phyloP scores from a whole-genome alignment of 208 protist species.

The Crithidia fasciculata region DNA sequence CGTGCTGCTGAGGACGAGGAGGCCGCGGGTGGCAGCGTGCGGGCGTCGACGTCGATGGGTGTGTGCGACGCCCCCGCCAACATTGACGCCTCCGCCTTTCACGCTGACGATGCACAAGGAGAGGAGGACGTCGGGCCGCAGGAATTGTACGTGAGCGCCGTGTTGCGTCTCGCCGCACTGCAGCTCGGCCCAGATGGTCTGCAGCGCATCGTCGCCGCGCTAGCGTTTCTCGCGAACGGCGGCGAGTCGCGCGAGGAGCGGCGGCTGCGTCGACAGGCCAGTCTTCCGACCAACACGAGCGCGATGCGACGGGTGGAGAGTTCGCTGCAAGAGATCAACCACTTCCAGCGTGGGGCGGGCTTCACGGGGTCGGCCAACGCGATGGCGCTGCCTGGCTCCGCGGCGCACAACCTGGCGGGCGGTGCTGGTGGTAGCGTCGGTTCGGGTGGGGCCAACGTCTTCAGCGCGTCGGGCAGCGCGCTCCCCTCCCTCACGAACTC shows the following conservation, averaged over 20 bases:
- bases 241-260: slow-evolving; percentile 34
- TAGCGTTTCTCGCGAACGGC: slow-evolving; percentile 30
- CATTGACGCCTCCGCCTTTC: not conserved
- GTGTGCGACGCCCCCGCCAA: not conserved
- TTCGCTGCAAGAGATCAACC: slow-evolving; percentile 22
- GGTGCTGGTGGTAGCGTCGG: not conserved
- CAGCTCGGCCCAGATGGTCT: slow-evolving; percentile 24
- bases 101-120: not conserved
- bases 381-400: not conserved
- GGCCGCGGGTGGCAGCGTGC: not conserved
- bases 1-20: not conserved
- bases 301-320: slow-evolving; percentile 2
- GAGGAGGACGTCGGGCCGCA: slow-evolving; percentile 11
- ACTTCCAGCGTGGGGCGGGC: slow-evolving; percentile 24
- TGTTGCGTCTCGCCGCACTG: slow-evolving; percentile 31
- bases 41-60: too few species aligned
- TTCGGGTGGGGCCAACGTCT: not conserved
- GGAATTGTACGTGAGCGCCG: slow-evolving; percentile 34
- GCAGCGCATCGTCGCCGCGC: slow-evolving; percentile 23
- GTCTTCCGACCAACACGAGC: not conserved
- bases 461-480: slow-evolving; percentile 10
- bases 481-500: slow-evolving; percentile 1
- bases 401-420: not conserved
- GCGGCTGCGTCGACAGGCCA: not conserved
- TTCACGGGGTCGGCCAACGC: slow-evolving; percentile 7